Percentiles rank a stretch among this genome's conserved stretches.
Evolutionary conservation across 345 rosid species (phyloP).

Genomic region (Euphorbia lathyris): DNA sequence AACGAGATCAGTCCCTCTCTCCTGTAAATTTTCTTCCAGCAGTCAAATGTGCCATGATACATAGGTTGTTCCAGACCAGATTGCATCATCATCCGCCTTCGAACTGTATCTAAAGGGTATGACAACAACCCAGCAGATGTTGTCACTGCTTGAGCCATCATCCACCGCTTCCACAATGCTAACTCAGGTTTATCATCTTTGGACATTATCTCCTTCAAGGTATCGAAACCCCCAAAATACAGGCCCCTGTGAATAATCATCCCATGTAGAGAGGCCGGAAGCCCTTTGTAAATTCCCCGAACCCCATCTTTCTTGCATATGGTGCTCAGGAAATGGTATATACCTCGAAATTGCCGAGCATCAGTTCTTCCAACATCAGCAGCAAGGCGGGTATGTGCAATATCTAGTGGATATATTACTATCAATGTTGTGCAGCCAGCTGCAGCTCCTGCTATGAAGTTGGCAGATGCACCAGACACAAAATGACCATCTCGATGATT

Average conservation of each 20-base stretch:
- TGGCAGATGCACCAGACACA: constrained; percentile 70
- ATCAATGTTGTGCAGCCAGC: constrained; percentile 84
- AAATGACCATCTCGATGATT: constrained; percentile 43
- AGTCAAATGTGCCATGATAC: constrained; percentile 64
- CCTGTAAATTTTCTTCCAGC: constrained; percentile 79
- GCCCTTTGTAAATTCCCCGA: constrained; percentile 81
- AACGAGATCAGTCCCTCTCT: constrained; percentile 74
- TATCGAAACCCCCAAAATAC: constrained; percentile 92
- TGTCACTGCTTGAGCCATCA: constrained; percentile 82
- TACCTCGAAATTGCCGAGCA: constrained; percentile 81
- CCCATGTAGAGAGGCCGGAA: constrained; percentile 87
- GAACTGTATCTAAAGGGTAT: constrained; percentile 83
- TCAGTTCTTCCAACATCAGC: constrained; percentile 79
- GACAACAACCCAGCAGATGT: constrained; percentile 84
- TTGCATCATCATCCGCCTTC: constrained; percentile 97
- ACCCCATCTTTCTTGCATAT: constrained; percentile 68
- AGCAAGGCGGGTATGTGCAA: constrained; percentile 88
- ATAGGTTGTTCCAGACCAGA: constrained; percentile 74
- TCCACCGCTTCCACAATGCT: constrained; percentile 84
- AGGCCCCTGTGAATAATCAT: constrained; percentile 83
- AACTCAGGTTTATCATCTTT: constrained; percentile 52
- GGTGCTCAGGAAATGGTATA: constrained; percentile 76
- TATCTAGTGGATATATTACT: constrained; percentile 87
- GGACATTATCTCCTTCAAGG: constrained; percentile 69
- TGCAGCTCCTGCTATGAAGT: constrained; percentile 85